A percentile compares a stretch with the other conserved stretches of the same genome.
Conservation (phyloP, 495 filamentous ascomycete genomes). For the Penicillium waksmanii region DNA sequence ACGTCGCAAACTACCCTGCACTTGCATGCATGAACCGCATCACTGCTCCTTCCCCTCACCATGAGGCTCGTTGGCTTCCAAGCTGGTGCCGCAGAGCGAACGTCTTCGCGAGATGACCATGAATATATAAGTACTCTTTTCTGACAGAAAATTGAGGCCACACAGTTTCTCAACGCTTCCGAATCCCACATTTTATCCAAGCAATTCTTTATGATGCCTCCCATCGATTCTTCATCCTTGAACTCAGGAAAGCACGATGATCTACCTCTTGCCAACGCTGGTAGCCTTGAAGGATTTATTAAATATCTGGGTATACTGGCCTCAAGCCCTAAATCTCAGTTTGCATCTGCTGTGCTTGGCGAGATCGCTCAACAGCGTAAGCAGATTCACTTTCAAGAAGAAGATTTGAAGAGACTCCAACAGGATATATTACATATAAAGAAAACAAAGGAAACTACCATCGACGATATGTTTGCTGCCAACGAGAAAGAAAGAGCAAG, state of each 20-base stretch:
- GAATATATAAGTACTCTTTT: constrained; percentile 3
- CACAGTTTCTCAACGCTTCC: neutral
- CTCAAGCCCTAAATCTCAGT: constrained; percentile 15
- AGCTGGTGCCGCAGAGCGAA: neutral
- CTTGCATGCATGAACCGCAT: constrained; percentile 17
- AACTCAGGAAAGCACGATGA: constrained; percentile 1
- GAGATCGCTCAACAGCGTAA: constrained; percentile 10
- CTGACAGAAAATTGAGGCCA: constrained; percentile 3
- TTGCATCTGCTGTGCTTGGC: constrained; percentile 11
- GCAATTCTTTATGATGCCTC: neutral
- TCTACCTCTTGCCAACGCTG: constrained; percentile 7
- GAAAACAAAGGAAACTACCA: constrained; percentile 18
- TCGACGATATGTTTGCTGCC: constrained; percentile 9
- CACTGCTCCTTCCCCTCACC: constrained; percentile 13
- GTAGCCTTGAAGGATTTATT: constrained; percentile 14
- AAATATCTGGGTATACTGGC: constrained; percentile 15
- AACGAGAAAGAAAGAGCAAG: constrained; percentile 19
- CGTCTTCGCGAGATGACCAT: neutral
- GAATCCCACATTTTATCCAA: neutral
- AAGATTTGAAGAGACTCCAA: constrained; percentile 20
- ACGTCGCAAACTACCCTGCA: constrained; percentile 16
- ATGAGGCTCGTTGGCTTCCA: constrained; percentile 1
- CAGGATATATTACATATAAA: no score
- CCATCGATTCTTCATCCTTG: neutral
- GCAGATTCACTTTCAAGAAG: constrained; percentile 12